These are phyloP conservation scores for Penicillium italicum DNA, from an alignment of 2,329 filamentous ascomycete genomes.

Conservation along the genomic window DNA sequence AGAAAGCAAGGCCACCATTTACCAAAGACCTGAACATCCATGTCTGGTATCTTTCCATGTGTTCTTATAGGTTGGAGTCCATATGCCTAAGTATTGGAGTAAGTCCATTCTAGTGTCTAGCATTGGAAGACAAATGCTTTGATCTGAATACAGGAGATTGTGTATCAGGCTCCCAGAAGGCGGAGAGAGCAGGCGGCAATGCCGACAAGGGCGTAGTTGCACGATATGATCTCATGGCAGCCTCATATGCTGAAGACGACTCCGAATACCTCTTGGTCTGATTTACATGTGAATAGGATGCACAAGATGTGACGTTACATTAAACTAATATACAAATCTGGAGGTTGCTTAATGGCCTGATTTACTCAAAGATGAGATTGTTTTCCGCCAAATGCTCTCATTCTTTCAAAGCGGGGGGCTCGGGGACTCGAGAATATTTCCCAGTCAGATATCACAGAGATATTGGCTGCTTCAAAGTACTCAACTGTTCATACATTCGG, in stretches of 20 bases:
- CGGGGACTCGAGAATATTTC: not conserved
- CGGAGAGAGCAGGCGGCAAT: slow-evolving; percentile 13
- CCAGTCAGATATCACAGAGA: not conserved
- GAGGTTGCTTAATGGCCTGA: not conserved
- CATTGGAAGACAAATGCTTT: too few relatives aligned
- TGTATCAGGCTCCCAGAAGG: not conserved
- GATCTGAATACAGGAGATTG: not conserved
- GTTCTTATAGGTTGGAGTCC: not conserved
- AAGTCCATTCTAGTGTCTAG: not conserved
- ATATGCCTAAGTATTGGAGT: not conserved
- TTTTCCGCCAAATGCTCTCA: not conserved
- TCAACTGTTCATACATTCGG: not conserved
- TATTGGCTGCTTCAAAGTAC: not conserved
- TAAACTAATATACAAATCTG: slow-evolving; percentile 1
- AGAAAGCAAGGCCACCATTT: not conserved
- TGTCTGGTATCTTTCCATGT: not conserved
- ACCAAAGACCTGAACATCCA: not conserved
- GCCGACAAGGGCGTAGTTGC: too few relatives aligned
- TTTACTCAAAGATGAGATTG: not conserved
- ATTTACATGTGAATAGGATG: not conserved
- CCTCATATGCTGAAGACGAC: slow-evolving; percentile 9
- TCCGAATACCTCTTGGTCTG: not conserved
- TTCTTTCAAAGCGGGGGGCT: not conserved
- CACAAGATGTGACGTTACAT: not conserved
- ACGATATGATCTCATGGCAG: slow-evolving; percentile 17